Conservation (phyloP, 345 rosid genomes). For the Cardiospermum halicacabum region DNA sequence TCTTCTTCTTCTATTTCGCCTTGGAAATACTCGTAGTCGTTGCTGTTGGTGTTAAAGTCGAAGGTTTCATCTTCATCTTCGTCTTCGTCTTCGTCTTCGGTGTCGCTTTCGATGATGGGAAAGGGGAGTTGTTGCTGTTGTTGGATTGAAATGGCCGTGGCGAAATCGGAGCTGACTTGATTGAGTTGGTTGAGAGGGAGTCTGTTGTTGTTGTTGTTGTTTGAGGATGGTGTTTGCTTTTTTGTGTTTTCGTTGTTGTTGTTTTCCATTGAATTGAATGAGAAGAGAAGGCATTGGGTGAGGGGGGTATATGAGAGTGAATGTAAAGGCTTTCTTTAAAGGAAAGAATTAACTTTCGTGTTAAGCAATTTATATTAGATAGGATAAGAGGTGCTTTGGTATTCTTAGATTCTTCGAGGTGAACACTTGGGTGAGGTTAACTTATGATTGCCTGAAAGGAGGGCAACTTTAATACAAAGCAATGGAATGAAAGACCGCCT, state of each 20-base stretch:
- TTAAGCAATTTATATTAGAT: constrained; percentile 21
- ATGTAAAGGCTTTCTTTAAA: constrained; percentile 22
- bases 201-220: too few species aligned
- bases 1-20: constrained; percentile 38
- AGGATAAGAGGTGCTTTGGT: constrained; percentile 1
- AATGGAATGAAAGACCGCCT: not conserved
- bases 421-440: not conserved
- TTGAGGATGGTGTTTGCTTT: too few species aligned
- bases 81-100: constrained; percentile 23
- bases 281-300: not conserved
- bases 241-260: too few species aligned
- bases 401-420: constrained; percentile 27
- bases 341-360: constrained; percentile 25
- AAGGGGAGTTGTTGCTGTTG: constrained; percentile 30
- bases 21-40: constrained; percentile 46
- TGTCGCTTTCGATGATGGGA: constrained; percentile 38
- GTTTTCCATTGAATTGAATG: too few species aligned
- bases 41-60: constrained; percentile 14
- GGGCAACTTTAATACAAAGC: not conserved
- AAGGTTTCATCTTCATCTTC: constrained; percentile 15
- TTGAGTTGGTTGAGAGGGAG: constrained; percentile 19
- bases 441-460: not conserved
- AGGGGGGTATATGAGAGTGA: not conserved
- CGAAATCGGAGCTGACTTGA: constrained; percentile 35
- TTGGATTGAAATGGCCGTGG: constrained; percentile 33